These are phyloP conservation scores for Starmerella ratchasimensis DNA, from an alignment of 805 yeast species.

Conservation along the genomic window DNA sequence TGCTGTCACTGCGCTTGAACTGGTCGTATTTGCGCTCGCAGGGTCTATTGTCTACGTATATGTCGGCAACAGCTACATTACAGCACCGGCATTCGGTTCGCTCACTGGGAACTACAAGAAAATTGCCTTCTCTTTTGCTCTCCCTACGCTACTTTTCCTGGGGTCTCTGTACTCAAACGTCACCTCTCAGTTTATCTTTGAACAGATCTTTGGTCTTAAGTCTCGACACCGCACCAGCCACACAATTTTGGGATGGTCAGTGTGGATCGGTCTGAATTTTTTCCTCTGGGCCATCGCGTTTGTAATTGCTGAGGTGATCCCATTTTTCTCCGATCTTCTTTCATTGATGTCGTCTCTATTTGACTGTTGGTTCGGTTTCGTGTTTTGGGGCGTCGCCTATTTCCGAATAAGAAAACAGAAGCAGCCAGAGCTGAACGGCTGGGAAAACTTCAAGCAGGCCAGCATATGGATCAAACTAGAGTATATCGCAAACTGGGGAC, in stretches of 20 bases:
- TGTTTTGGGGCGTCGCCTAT: constrained; percentile 48
- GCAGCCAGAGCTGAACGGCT: constrained; percentile 22
- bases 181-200: constrained; percentile 39
- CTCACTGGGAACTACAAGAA: constrained; percentile 35
- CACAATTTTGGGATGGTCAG: constrained; percentile 39
- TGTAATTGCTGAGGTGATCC: constrained; percentile 49
- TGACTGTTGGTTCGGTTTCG: constrained; percentile 54
- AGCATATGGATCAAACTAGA: constrained; percentile 28
- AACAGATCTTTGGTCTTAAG: constrained; percentile 31
- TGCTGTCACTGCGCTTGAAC: constrained; percentile 38
- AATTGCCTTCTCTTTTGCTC: constrained; percentile 45
- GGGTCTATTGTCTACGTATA: constrained; percentile 48
- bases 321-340: constrained; percentile 46
- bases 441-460: constrained; percentile 23
- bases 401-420: constrained; percentile 24
- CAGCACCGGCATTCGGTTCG: constrained; percentile 49
- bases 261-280: constrained; percentile 36
- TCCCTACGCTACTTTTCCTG: constrained; percentile 40
- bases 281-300: constrained; percentile 41
- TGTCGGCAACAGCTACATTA: constrained; percentile 39
- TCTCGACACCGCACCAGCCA: constrained; percentile 36
- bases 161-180: constrained; percentile 45
- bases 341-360: constrained; percentile 48
- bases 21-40: constrained; percentile 38
- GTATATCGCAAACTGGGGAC: constrained; percentile 27